phyloP scores from a whole-genome alignment of 495 filamentous ascomycete genomes.

The Evansstolkia leycettana region DNA sequence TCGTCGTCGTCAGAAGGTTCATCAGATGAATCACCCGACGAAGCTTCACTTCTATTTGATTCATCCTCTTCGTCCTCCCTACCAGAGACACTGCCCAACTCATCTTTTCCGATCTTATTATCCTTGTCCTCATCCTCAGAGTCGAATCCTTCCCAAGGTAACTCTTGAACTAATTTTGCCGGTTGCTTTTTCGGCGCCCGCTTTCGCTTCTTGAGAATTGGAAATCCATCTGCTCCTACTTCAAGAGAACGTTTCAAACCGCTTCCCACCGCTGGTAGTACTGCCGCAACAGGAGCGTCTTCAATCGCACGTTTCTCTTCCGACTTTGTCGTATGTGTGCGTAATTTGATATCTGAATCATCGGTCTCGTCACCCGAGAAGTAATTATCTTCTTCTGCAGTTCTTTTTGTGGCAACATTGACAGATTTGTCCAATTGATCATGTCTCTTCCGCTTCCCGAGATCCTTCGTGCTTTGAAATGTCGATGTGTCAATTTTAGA shows the following conservation, averaged over 20 bases:
- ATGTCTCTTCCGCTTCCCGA: conserved; percentile 44
- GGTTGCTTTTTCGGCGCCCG: conserved; percentile 22
- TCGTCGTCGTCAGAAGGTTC: conserved; percentile 9
- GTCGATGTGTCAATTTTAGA: conserved; percentile 71
- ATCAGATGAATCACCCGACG: conserved; percentile 1
- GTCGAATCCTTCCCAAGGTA: conserved; percentile 50
- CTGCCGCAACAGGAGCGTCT: background rate
- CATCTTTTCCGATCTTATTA: conserved; percentile 7
- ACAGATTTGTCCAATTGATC: conserved; percentile 1
- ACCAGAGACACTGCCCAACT: background rate
- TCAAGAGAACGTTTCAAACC: conserved; percentile 84
- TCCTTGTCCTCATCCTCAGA: conserved; percentile 27
- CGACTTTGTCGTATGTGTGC: conserved; percentile 5
- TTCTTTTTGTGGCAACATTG: conserved; percentile 1
- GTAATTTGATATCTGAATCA: conserved; percentile 21
- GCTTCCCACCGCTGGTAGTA: conserved; percentile 43
- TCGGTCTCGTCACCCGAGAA: conserved; percentile 24
- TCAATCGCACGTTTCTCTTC: conserved; percentile 1
- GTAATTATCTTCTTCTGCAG: conserved; percentile 6
- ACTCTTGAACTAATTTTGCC: conserved; percentile 26
- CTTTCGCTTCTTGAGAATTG: conserved; percentile 62
- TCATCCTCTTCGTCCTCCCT: conserved; percentile 10
- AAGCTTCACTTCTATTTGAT: conserved; percentile 9
- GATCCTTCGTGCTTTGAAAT: conserved; percentile 59
- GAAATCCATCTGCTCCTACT: conserved; percentile 60